Conservation (phyloP, 257 asterid genomes). For the Ilex asprella region DNA sequence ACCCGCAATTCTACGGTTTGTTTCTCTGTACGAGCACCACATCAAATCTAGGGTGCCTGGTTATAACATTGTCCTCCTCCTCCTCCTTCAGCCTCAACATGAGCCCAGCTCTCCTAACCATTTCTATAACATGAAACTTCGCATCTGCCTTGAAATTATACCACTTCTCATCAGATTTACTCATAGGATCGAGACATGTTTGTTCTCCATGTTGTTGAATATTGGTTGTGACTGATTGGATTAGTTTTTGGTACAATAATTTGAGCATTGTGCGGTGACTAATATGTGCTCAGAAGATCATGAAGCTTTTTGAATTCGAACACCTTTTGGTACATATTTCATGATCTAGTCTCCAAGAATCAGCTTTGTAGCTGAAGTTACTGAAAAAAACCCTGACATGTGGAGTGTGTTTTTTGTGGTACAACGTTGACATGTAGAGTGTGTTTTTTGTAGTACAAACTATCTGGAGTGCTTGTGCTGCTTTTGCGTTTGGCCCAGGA, state of each 20-base stretch:
- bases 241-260: no score
- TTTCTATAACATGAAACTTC: not conserved
- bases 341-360: not conserved
- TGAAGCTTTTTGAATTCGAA: not conserved
- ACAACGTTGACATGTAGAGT: slow-evolving; percentile 9
- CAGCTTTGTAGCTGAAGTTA: not conserved
- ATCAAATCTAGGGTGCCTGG: no score
- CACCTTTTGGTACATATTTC: not conserved
- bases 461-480: slow-evolving; percentile 74
- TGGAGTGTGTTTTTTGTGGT: slow-evolving; percentile 16
- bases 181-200: not conserved
- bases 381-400: slow-evolving; percentile 1
- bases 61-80: no score
- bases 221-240: no score
- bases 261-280: not conserved
- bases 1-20: no score
- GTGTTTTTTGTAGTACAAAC: slow-evolving; percentile 54
- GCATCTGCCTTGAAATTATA: not conserved
- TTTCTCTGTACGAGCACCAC: no score
- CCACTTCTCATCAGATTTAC: not conserved
- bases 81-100: no score
- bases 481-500: slow-evolving; percentile 73
- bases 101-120: no score
- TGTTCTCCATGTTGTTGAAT: no score
- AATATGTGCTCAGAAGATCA: not conserved